These are phyloP conservation scores for Syncephalastrum contaminatum DNA, from an alignment of 371 early-diverging fungal species.

Conservation along the genomic window DNA sequence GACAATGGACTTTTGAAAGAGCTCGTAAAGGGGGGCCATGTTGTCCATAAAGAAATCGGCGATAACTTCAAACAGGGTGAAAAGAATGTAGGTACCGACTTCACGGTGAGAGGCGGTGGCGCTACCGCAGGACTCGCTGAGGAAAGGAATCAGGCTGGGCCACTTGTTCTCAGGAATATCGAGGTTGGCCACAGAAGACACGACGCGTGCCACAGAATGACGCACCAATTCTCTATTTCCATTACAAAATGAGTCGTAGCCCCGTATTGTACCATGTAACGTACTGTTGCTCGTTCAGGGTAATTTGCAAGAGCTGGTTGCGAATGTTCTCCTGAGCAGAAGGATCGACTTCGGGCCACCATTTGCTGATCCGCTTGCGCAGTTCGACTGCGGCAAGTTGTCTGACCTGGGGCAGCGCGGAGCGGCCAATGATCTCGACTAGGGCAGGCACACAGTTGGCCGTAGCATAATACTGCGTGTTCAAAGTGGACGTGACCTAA, in stretches of 20 bases:
- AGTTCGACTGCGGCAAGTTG: constrained; percentile 90
- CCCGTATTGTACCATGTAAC: constrained; percentile 8
- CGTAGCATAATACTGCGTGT: constrained; percentile 64
- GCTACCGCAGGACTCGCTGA: constrained; percentile 77
- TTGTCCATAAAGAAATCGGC: constrained; percentile 71
- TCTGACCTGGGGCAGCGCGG: constrained; percentile 64
- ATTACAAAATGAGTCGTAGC: neutral
- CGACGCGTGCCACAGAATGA: constrained; percentile 81
- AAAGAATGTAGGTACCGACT: constrained; percentile 81
- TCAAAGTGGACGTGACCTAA: constrained; percentile 68
- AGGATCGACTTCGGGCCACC: constrained; percentile 73
- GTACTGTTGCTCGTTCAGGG: constrained; percentile 74
- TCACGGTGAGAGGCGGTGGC: constrained; percentile 76
- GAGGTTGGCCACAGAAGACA: constrained; percentile 81
- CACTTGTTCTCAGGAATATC: constrained; percentile 79
- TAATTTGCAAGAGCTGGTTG: constrained; percentile 60
- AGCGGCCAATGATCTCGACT: constrained; percentile 61
- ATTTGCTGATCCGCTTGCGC: constrained; percentile 73
- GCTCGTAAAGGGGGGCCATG: constrained; percentile 62
- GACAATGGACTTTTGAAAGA: constrained; percentile 71
- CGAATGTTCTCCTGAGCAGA: constrained; percentile 57
- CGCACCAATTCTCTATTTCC: constrained; percentile 65
- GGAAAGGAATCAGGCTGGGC: constrained; percentile 75
- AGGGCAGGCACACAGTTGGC: constrained; percentile 74
- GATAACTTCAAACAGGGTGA: constrained; percentile 81